A percentile compares a stretch with the other conserved stretches of the same genome.
These are phyloP conservation scores for Achaetomiella virescens DNA, from an alignment of 495 filamentous ascomycete genomes.

Conservation along the genomic window DNA sequence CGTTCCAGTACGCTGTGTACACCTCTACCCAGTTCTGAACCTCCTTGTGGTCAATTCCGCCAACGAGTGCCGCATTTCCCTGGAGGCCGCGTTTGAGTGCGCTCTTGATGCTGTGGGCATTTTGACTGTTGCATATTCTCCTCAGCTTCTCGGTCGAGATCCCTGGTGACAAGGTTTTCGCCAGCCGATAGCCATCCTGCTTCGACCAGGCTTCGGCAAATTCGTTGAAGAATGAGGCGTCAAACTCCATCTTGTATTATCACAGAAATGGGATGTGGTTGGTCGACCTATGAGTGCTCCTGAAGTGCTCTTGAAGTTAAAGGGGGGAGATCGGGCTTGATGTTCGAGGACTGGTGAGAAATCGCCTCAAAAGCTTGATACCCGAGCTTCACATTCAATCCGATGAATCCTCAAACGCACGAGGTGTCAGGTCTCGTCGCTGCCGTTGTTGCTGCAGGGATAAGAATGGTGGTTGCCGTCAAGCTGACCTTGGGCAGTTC, in stretches of 20 bases:
- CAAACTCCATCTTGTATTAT: slow-evolving; percentile 48
- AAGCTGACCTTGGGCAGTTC: background rate
- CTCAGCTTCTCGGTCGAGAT: slow-evolving; percentile 51
- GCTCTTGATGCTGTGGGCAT: slow-evolving; percentile 44
- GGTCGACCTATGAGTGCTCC: background rate
- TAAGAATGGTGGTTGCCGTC: background rate
- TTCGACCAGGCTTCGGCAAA: slow-evolving; percentile 53
- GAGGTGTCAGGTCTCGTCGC: background rate
- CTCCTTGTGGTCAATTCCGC: slow-evolving; percentile 55
- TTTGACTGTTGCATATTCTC: slow-evolving; percentile 58
- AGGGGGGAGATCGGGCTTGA: too few species aligned
- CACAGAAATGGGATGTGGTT: background rate
- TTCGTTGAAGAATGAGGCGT: slow-evolving; percentile 34
- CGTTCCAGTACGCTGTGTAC: slow-evolving; percentile 77
- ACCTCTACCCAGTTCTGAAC: slow-evolving; percentile 73
- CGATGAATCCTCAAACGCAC: background rate
- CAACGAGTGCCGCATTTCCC: slow-evolving; percentile 35
- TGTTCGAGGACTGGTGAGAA: too few species aligned
- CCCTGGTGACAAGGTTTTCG: slow-evolving; percentile 63
- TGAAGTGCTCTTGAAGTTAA: too few species aligned
- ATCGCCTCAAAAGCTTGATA: too few species aligned
- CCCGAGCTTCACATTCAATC: too few species aligned
- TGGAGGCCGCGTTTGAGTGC: slow-evolving; percentile 59
- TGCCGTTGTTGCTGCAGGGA: background rate
- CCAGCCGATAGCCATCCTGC: slow-evolving; percentile 58